Evolutionary conservation across 306 rosid species (phyloP).

Genomic region (Coriaria nepalensis): DNA sequence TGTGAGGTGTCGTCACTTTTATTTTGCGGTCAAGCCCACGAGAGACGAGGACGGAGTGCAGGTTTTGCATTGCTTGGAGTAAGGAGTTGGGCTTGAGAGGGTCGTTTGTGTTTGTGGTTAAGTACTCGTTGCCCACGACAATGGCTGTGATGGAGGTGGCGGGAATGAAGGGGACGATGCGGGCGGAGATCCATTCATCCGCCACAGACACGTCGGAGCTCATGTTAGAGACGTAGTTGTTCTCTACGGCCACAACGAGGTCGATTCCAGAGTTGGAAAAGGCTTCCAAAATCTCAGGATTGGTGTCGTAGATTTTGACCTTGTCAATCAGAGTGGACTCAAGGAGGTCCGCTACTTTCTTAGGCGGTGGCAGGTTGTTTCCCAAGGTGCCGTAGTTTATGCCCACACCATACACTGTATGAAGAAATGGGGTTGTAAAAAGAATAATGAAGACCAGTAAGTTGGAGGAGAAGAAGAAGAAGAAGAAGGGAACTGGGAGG

Average conservation of each 20-base stretch:
- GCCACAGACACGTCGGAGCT: slow-evolving; percentile 74
- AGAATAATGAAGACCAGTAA: too few relatives aligned
- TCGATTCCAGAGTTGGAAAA: slow-evolving; percentile 83
- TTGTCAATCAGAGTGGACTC: slow-evolving; percentile 75
- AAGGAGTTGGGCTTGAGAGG: too few relatives aligned
- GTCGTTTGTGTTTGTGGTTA: too few relatives aligned
- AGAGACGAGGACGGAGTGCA: too few relatives aligned
- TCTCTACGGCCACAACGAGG: slow-evolving; percentile 69
- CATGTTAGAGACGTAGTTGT: slow-evolving; percentile 53
- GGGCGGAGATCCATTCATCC: too few relatives aligned
- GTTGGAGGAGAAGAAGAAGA: too few relatives aligned
- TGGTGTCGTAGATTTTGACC: slow-evolving; percentile 71
- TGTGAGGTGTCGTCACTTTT: slow-evolving; percentile 56
- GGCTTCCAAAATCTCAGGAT: slow-evolving; percentile 79
- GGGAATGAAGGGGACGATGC: slow-evolving; percentile 69
- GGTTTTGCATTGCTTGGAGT: too few relatives aligned
- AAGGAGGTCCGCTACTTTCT: slow-evolving; percentile 76
- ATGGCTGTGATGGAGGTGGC: slow-evolving; percentile 60
- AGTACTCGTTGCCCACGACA: slow-evolving; percentile 82
- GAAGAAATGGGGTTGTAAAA: too few relatives aligned
- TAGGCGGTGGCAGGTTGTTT: slow-evolving; percentile 81
- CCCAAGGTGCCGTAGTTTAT: slow-evolving; percentile 88
- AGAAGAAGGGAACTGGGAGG: too few relatives aligned
- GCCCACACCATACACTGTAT: slow-evolving; percentile 14
- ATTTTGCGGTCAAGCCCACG: too few relatives aligned